Conservation (phyloP, 805 yeast genomes). For the Schwanniomyces polymorphus region DNA sequence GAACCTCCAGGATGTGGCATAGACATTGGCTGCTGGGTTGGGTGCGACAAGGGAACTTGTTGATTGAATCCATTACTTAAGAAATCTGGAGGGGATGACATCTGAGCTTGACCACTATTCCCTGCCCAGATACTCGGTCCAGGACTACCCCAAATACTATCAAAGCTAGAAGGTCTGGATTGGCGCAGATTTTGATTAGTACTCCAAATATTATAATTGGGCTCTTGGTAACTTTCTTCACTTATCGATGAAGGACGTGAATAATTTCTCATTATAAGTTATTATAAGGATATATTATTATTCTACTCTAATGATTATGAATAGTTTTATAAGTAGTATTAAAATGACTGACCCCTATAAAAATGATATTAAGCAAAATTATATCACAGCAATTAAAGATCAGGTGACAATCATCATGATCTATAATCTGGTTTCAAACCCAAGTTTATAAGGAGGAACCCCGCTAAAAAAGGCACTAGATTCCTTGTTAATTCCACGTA, state of each 20-base stretch:
- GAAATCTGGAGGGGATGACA: conserved; percentile 4
- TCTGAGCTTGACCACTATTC: background rate
- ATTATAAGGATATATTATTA: background rate
- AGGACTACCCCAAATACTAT: conserved; percentile 15
- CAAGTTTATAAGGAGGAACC: background rate
- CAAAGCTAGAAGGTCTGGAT: conserved; percentile 13
- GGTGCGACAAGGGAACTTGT: background rate
- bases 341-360: conserved; percentile 5
- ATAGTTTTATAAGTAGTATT: background rate
- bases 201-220: conserved; percentile 3
- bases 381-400: conserved; percentile 6
- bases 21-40: conserved; percentile 3
- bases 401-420: conserved; percentile 5
- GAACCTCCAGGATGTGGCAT: background rate
- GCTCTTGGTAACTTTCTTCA: conserved; percentile 4
- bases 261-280: conserved; percentile 2
- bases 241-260: conserved; percentile 11
- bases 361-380: conserved; percentile 3
- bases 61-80: conserved; percentile 3
- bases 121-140: conserved; percentile 4
- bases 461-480: background rate
- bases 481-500: background rate
- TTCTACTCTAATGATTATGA: background rate
- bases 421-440: background rate
- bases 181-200: conserved; percentile 1